Base-by-base conservation (phyloP, 306 rosid species). In the Psophocarpus tetragonolobus region DNA sequence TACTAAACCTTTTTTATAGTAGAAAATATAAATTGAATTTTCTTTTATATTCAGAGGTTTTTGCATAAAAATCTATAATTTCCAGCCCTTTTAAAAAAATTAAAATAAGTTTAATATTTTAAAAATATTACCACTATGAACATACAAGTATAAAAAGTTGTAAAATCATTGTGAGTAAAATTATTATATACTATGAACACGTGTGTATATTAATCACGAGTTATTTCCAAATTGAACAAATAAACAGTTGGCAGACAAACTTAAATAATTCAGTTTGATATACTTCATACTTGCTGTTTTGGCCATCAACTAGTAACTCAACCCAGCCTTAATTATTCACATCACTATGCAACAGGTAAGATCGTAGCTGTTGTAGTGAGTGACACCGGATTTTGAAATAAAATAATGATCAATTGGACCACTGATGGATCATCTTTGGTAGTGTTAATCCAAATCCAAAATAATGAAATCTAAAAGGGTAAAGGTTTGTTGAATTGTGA, bases 281-380 rank as follows among this genome's bases (percentile, higher is more conserved):
- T 8, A 27, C n/a, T 35, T 61, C 20, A 15, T 13, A 29, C 41
- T 29, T 14, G 50, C 20, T 80, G 29, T 23, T 57, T 57, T 3
- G 39, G 21, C 27, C 68, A 50, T 75, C 81, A 24, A 33, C 30
- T 6, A 14, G 71, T 47, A 66, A 41, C 32, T 73, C 74, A 62
- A 80, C 75, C 27, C 26, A 33, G 20, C 5, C n/a, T 70, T 26
- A n/a, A n/a, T n/a, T n/a, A 36, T 53, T 71, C 15, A 80, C 8
- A 68, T 42, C 3, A 54, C 12, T 24, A 39, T 39, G 17, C n/a
- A 50, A 54, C 9, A 15, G 32, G 32, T 7, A 17, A 24, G 77
- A 35, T 6, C n/a, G n/a, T 12, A 17, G 78, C 56, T 50, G 63
- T 42, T 62, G 17, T 20, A 26, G 48, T 62, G 1, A 11, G 18